Evolutionary conservation across 2,329 filamentous ascomycete genomes (phyloP).

Genomic region (Cladosporium velox): DNA sequence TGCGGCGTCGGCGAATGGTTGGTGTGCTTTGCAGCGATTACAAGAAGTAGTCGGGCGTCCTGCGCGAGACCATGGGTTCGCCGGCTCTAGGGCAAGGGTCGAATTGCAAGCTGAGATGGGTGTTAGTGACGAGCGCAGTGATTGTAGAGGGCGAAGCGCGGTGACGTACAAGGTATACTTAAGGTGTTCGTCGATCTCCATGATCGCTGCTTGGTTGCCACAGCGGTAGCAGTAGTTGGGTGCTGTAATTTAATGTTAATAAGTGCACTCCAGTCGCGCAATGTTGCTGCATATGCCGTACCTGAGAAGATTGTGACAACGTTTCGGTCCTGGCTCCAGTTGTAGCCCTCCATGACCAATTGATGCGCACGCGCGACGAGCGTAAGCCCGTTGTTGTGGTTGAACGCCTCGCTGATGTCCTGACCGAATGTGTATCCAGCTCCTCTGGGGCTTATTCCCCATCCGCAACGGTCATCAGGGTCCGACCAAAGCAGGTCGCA

Average conservation of each 20-base stretch:
- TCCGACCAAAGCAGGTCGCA: constrained; percentile 98
- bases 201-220: constrained; percentile 99
- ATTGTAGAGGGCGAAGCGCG: background rate
- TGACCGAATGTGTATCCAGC: constrained; percentile 73
- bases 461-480: constrained; percentile 84
- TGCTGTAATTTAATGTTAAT: constrained; percentile 44
- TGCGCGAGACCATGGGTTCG: constrained; percentile 93
- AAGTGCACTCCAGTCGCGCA: background rate
- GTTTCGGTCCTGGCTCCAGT: constrained; percentile 98
- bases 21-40: constrained; percentile 48
- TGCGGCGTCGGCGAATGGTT: background rate
- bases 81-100: constrained; percentile 96
- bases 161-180: constrained; percentile 96
- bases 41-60: constrained; percentile 99
- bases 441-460: constrained; percentile 66
- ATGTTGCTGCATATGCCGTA: constrained; percentile 40
- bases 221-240: constrained; percentile 93
- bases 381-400: constrained; percentile 97
- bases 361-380: constrained; percentile 96
- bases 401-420: constrained; percentile 98
- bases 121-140: constrained; percentile 29
- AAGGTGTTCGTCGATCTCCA: constrained; percentile 99
- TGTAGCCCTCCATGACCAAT: constrained; percentile 99
- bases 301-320: constrained; percentile 99
- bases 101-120: constrained; percentile 80